These are phyloP conservation scores for Pisolithus microcarpus DNA, from an alignment of 768 basidiomycete genomes.

Conservation along the genomic window DNA sequence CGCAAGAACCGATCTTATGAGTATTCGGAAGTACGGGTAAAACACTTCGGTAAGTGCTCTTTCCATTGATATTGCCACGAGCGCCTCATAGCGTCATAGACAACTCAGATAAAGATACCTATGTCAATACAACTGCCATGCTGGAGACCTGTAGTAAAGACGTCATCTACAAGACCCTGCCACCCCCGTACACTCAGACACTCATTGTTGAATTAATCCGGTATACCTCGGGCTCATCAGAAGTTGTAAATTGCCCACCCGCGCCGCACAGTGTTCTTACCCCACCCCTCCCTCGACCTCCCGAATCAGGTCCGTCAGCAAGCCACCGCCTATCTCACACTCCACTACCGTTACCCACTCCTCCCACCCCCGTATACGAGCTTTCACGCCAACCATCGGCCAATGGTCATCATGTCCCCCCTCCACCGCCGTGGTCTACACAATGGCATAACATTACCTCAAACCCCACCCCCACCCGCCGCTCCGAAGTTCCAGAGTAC, in stretches of 20 bases:
- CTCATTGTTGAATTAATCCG: slow-evolving; percentile 68
- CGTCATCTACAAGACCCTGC: slow-evolving; percentile 60
- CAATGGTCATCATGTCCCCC: slow-evolving; percentile 29
- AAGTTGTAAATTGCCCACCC: slow-evolving; percentile 14
- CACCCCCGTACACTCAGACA: slow-evolving; percentile 56
- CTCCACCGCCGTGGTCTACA: slow-evolving; percentile 28
- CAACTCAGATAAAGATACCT: slow-evolving; percentile 46
- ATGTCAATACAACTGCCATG: slow-evolving; percentile 69
- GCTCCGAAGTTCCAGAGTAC: slow-evolving; percentile 22
- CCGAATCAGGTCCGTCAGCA: slow-evolving; percentile 25
- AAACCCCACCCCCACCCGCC: slow-evolving; percentile 9
- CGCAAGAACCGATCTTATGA: slow-evolving; percentile 65
- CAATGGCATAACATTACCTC: slow-evolving; percentile 23
- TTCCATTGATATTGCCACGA: slow-evolving; percentile 1
- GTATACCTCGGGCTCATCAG: slow-evolving; percentile 29
- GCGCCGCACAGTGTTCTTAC: slow-evolving; percentile 10
- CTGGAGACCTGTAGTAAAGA: slow-evolving; percentile 67
- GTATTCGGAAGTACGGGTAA: slow-evolving; percentile 71
- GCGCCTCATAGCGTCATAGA: slow-evolving; percentile 26
- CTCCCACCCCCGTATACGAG: slow-evolving; percentile 30
- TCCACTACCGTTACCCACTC: slow-evolving; percentile 26
- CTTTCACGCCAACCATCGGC: slow-evolving; percentile 23
- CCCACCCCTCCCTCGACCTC: slow-evolving; percentile 15
- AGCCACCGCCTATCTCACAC: slow-evolving; percentile 24
- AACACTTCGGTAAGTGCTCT: slow-evolving; percentile 44